These are phyloP conservation scores for Aquilaria yunnanensis DNA, from an alignment of 345 rosid species.

Conservation along the genomic window DNA sequence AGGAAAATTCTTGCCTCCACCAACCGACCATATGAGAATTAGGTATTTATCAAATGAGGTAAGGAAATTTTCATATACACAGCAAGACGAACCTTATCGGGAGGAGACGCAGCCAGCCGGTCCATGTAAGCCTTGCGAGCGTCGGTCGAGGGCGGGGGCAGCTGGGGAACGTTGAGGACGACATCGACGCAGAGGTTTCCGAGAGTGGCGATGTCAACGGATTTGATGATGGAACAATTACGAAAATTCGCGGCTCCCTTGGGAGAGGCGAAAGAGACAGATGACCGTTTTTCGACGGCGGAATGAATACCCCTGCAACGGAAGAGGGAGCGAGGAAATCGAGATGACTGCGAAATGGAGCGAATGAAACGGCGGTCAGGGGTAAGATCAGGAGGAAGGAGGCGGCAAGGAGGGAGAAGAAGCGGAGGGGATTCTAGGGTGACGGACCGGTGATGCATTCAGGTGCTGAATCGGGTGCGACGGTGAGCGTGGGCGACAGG, in stretches of 20 bases:
- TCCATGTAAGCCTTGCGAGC: conserved; percentile 71
- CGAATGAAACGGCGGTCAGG: conserved; percentile 10
- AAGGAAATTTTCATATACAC: not conserved
- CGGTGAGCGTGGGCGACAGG: too few species aligned
- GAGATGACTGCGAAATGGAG: conserved; percentile 19
- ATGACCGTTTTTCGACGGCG: conserved; percentile 21
- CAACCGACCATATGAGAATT: not conserved
- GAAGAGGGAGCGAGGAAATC: conserved; percentile 16
- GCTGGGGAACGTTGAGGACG: conserved; percentile 68
- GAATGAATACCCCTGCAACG: conserved; percentile 25
- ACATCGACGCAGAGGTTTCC: conserved; percentile 97
- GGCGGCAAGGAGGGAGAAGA: conserved; percentile 1
- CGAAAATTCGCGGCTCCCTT: conserved; percentile 4
- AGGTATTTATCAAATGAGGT: not conserved
- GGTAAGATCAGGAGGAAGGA: conserved; percentile 23
- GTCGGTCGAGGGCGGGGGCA: conserved; percentile 60
- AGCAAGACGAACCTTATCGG: conserved; percentile 56
- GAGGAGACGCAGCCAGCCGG: conserved; percentile 61
- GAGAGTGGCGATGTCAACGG: conserved; percentile 70
- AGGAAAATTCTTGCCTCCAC: not conserved
- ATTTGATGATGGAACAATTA: conserved; percentile 24
- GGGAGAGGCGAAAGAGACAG: conserved; percentile 19
- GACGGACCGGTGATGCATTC: conserved; percentile 48
- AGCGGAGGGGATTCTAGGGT: conserved; percentile 26
- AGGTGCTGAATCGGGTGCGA: conserved; percentile 1